Conservation (phyloP, 1,284 basidiomycete genomes). For the Ustilago sp. region DNA sequence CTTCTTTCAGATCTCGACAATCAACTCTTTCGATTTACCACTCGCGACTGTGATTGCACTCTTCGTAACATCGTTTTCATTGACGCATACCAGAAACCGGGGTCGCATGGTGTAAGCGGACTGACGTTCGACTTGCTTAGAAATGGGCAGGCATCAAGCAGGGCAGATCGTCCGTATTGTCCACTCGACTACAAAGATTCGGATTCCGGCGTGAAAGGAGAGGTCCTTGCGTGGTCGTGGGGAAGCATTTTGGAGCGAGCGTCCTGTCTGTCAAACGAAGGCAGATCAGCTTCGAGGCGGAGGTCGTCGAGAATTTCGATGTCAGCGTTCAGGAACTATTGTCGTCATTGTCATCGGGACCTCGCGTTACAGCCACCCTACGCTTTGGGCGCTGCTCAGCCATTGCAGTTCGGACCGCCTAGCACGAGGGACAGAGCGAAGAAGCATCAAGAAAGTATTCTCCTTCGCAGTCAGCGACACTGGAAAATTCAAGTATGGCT, state of each 20-base stretch:
- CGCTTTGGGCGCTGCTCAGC: conserved; percentile 3
- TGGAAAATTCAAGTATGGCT: too few species aligned
- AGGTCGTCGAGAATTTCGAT: not conserved
- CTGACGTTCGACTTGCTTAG: not conserved
- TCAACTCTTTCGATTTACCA: conserved; percentile 14
- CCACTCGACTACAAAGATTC: not conserved
- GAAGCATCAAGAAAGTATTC: not conserved
- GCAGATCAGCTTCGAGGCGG: not conserved
- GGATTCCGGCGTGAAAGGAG: not conserved
- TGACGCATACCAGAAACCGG: not conserved
- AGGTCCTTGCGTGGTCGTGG: conserved; percentile 6
- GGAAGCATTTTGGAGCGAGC: not conserved
- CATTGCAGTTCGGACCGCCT: not conserved
- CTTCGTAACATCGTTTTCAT: not conserved
- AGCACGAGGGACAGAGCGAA: not conserved
- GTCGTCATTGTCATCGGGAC: not conserved
- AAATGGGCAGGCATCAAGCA: not conserved
- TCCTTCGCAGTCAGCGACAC: too few species aligned
- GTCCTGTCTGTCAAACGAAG: not conserved
- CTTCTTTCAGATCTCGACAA: conserved; percentile 23
- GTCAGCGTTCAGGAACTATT: not conserved
- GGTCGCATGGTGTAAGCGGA: not conserved
- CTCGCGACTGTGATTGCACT: conserved; percentile 4
- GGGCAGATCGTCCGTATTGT: not conserved
- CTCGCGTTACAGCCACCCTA: not conserved